These are phyloP conservation scores for Argentina anserina DNA, from an alignment of 306 rosid species.

Conservation along the genomic window DNA sequence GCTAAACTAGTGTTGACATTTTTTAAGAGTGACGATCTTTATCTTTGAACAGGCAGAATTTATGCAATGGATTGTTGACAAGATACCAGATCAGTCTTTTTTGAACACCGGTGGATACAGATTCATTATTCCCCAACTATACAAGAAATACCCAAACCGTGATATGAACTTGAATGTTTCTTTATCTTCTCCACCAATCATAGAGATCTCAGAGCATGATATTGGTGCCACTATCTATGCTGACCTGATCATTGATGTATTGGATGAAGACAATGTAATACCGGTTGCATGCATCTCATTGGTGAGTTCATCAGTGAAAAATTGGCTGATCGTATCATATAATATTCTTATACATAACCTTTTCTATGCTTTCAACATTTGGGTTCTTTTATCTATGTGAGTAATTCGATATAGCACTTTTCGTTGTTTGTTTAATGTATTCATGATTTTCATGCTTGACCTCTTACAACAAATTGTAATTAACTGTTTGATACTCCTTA, in stretches of 20 bases:
- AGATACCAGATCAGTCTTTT: slow-evolving; percentile 77
- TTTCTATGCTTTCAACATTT: background rate
- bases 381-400: background rate
- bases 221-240: slow-evolving; percentile 39
- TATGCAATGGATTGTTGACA: slow-evolving; percentile 87
- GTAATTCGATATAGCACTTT: background rate
- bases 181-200: slow-evolving; percentile 66
- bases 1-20: background rate
- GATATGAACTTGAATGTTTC: slow-evolving; percentile 77
- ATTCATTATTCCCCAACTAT: slow-evolving; percentile 83
- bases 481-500: slow-evolving; percentile 10
- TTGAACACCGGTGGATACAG: slow-evolving; percentile 92
- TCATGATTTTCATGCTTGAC: background rate
- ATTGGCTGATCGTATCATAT: background rate
- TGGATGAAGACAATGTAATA: slow-evolving; percentile 48
- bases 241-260: slow-evolving; percentile 66
- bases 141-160: slow-evolving; percentile 84
- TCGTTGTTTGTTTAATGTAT: background rate
- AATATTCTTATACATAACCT: background rate
- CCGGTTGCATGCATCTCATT: slow-evolving; percentile 88
- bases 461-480: background rate
- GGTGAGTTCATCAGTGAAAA: slow-evolving; percentile 42
- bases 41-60: slow-evolving; percentile 64
- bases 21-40: slow-evolving; percentile 5
- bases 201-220: slow-evolving; percentile 53